phyloP scores from a whole-genome alignment of 768 basidiomycete genomes.

The Trametopsis cervina region DNA sequence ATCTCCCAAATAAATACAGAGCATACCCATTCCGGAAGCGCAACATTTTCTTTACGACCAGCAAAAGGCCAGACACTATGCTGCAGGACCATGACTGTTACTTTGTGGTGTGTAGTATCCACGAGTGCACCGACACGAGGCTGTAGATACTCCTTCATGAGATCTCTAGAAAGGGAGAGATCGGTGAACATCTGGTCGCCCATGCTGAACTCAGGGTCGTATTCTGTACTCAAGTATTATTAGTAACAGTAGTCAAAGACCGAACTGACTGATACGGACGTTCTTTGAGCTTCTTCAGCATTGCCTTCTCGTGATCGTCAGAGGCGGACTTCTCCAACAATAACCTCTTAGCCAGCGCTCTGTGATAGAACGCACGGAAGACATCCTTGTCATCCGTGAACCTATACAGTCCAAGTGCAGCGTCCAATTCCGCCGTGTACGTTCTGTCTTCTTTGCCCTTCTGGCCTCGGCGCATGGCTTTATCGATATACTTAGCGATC shows the following conservation, averaged over 20 bases:
- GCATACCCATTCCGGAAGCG: constrained; percentile 47
- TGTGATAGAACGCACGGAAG: constrained; percentile 88
- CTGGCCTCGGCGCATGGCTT: constrained; percentile 82
- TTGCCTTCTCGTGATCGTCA: constrained; percentile 78
- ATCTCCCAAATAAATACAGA: neutral
- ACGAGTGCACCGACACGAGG: constrained; percentile 28
- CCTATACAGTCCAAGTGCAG: constrained; percentile 67
- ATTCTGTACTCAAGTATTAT: constrained; percentile 43
- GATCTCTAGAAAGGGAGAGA: constrained; percentile 67
- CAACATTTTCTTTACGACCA: constrained; percentile 40
- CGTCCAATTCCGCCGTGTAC: constrained; percentile 59
- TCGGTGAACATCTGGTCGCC: constrained; percentile 97
- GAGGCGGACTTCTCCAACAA: constrained; percentile 80
- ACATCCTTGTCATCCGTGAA: constrained; percentile 92
- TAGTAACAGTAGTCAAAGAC: no score
- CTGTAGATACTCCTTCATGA: constrained; percentile 58
- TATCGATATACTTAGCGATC: constrained; percentile 88
- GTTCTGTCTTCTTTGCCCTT: constrained; percentile 53
- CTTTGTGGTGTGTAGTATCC: constrained; percentile 32
- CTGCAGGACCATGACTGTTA: constrained; percentile 80
- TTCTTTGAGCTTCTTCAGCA: constrained; percentile 83
- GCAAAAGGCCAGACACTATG: constrained; percentile 85
- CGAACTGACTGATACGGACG: constrained; percentile 37
- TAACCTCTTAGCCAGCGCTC: constrained; percentile 80
- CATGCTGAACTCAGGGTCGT: constrained; percentile 92